These are phyloP conservation scores for Immersiella caudata DNA, from an alignment of 495 filamentous ascomycete species.

Conservation along the genomic window DNA sequence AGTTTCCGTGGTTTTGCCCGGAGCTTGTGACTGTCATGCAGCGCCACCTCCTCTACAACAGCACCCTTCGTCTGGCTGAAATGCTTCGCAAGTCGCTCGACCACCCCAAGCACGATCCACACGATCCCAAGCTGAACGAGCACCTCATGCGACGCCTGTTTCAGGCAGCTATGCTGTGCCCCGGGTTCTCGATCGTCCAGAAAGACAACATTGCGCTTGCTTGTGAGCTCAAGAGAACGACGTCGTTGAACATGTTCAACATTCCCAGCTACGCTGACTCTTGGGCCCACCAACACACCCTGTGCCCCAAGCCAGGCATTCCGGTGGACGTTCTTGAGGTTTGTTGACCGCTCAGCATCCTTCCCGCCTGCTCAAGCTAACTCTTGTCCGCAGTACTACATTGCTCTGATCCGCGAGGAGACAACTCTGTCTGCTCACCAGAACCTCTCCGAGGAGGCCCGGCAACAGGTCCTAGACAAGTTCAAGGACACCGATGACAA, in stretches of 20 bases:
- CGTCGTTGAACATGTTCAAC: conserved; percentile 32
- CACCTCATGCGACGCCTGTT: conserved; percentile 62
- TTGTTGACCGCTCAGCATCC: conserved; percentile 12
- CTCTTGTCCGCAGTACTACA: conserved; percentile 56
- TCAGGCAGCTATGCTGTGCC: conserved; percentile 60
- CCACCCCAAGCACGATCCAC: conserved; percentile 38
- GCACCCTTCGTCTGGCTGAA: conserved; percentile 52
- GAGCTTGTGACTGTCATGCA: conserved; percentile 65
- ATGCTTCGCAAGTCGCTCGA: conserved; percentile 26
- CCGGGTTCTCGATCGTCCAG: conserved; percentile 65
- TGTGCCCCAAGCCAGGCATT: conserved; percentile 44
- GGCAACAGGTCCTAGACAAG: not conserved
- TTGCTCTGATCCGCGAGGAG: conserved; percentile 53
- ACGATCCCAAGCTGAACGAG: conserved; percentile 49
- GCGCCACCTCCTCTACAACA: conserved; percentile 60
- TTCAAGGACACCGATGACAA: conserved; percentile 10
- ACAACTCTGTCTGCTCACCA: conserved; percentile 24
- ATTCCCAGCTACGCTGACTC: conserved; percentile 41
- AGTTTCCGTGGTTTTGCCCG: conserved; percentile 72
- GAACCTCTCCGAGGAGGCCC: not conserved
- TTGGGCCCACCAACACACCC: conserved; percentile 47
- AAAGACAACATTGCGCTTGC: conserved; percentile 52
- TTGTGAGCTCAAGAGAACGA: not conserved
- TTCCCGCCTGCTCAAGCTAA: not conserved
- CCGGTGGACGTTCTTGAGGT: conserved; percentile 50